A percentile compares a stretch with the other conserved stretches of the same genome.
These are phyloP conservation scores for Ilyonectria robusta DNA, from an alignment of 2,329 filamentous ascomycete species.

Conservation along the genomic window DNA sequence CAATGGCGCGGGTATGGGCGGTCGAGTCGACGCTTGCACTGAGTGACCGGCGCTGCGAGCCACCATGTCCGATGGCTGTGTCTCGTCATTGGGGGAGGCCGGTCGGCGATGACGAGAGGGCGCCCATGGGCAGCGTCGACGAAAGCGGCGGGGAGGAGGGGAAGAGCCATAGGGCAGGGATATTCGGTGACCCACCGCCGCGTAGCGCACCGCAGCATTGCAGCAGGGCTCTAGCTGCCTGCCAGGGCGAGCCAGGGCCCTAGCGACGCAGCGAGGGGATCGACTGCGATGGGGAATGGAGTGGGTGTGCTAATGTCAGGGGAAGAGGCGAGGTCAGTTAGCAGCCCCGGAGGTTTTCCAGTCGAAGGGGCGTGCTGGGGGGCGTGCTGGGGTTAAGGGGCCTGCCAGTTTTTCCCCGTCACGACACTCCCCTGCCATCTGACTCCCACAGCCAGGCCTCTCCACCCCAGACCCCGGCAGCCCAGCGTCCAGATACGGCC, in stretches of 20 bases:
- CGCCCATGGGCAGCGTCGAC: slow-evolving; percentile 37
- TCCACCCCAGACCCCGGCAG: slow-evolving; percentile 32
- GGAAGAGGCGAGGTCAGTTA: slow-evolving; percentile 40
- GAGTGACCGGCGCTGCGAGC: slow-evolving; percentile 37
- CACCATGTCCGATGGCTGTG: slow-evolving; percentile 34
- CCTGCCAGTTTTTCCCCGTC: slow-evolving; percentile 23
- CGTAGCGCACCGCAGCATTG: slow-evolving; percentile 24
- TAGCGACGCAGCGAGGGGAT: slow-evolving; percentile 18
- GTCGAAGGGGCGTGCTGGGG: slow-evolving; percentile 15
- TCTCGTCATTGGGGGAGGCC: slow-evolving; percentile 41
- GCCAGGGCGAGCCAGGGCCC: slow-evolving; percentile 27
- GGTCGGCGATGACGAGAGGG: slow-evolving; percentile 44
- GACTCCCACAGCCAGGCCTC: slow-evolving; percentile 25
- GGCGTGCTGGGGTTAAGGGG: slow-evolving; percentile 27
- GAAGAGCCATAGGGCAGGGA: slow-evolving; percentile 34
- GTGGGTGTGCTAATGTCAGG: slow-evolving; percentile 39
- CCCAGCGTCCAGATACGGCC: slow-evolving; percentile 30
- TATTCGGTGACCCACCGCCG: slow-evolving; percentile 38
- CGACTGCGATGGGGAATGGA: slow-evolving; percentile 19
- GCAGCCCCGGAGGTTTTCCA: slow-evolving; percentile 38
- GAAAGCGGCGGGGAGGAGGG: slow-evolving; percentile 35
- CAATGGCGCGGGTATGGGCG: slow-evolving; percentile 41
- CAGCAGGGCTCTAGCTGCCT: not conserved
- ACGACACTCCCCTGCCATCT: slow-evolving; percentile 34
- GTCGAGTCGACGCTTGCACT: slow-evolving; percentile 36